Evolutionary conservation across 164 flowering plant species (phyloP).

Genomic region (Macadamia integrifolia): DNA sequence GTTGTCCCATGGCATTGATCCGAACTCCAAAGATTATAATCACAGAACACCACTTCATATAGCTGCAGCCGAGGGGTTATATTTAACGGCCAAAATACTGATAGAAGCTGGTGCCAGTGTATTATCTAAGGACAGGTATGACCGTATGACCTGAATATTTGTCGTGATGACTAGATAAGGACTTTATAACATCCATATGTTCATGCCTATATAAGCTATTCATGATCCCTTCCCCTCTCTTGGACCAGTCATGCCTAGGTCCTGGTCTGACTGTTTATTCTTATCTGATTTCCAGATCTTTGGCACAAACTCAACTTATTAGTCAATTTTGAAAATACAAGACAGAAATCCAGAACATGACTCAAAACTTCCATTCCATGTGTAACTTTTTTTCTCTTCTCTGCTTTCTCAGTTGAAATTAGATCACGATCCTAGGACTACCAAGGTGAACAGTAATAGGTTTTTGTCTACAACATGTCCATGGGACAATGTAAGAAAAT

Average conservation of each 20-base stretch:
- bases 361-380: too few species aligned
- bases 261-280: background rate
- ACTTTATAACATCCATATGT: background rate
- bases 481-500: too few species aligned
- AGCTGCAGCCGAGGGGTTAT: conserved; percentile 76
- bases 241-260: background rate
- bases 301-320: background rate
- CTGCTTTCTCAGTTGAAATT: too few species aligned
- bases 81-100: conserved; percentile 59
- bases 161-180: background rate
- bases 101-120: conserved; percentile 87
- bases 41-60: conserved; percentile 85
- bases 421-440: too few species aligned
- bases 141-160: conserved; percentile 25
- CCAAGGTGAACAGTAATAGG: too few species aligned
- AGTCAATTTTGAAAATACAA: too few species aligned
- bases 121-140: conserved; percentile 76
- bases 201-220: background rate
- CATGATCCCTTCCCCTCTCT: background rate
- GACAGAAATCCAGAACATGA: too few species aligned
- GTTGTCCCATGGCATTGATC: conserved; percentile 64
- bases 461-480: too few species aligned
- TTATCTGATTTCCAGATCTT: background rate
- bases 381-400: too few species aligned
- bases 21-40: conserved; percentile 79